Conservation (phyloP, 345 rosid species). For the Reutealis trisperma region DNA sequence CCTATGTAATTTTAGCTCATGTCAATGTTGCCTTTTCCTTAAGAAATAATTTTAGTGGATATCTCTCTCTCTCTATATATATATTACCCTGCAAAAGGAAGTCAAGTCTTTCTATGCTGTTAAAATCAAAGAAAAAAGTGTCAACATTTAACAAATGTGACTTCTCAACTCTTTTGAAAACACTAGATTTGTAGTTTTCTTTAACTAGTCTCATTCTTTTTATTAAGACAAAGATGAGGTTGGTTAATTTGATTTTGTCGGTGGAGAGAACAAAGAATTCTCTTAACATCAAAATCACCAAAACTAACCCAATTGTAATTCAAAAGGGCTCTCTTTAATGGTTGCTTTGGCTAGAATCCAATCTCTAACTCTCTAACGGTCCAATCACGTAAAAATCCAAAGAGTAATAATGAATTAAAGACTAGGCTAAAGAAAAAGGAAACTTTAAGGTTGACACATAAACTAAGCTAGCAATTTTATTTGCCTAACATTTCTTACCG, state of each 20-base stretch:
- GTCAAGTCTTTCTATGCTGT: slow-evolving; percentile 1
- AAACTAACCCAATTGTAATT: slow-evolving; percentile 15
- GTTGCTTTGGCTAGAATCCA: slow-evolving; percentile 12
- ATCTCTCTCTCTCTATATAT: not conserved
- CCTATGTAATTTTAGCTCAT: too few relatives aligned
- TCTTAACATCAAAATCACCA: slow-evolving; percentile 22
- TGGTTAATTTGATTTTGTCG: not conserved
- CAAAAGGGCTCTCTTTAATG: not conserved
- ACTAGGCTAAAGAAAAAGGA: slow-evolving; percentile 19
- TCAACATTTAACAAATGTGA: not conserved
- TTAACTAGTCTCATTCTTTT: not conserved
- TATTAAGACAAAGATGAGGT: not conserved
- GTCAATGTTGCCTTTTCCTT: not conserved
- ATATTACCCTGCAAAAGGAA: not conserved
- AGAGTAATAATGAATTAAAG: not conserved
- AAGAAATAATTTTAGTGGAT: not conserved
- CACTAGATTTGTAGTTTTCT: not conserved
- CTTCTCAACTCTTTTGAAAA: slow-evolving; percentile 28
- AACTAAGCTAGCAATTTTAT: not conserved
- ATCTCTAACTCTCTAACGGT: slow-evolving; percentile 7
- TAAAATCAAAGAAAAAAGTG: not conserved
- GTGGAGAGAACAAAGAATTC: not conserved
- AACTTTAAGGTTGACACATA: not conserved
- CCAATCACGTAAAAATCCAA: not conserved
- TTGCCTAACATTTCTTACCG: too few relatives aligned